phyloP scores from a whole-genome alignment of 768 basidiomycete species.

The Mycena capillaripes region DNA sequence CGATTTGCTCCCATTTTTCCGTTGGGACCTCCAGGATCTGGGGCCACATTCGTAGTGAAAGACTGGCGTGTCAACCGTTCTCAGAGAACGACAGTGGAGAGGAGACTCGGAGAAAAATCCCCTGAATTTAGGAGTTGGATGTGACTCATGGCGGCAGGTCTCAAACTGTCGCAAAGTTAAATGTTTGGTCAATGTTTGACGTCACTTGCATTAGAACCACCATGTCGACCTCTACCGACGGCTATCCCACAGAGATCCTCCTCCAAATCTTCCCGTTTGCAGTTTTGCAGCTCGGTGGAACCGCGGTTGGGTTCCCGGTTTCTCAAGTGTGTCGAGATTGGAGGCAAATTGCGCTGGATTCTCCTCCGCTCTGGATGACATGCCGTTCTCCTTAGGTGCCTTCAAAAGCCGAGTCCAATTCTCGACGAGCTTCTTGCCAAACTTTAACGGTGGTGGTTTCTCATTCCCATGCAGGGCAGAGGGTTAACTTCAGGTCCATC shows the following conservation, averaged over 20 bases:
- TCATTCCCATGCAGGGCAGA: not conserved
- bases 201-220: too few species aligned
- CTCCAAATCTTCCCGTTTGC: conserved; percentile 12
- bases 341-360: conserved; percentile 11
- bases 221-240: not conserved
- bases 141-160: too few species aligned
- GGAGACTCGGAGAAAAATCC: too few species aligned
- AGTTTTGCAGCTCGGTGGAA: conserved; percentile 10
- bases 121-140: too few species aligned
- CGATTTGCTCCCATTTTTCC: not conserved
- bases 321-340: conserved; percentile 13
- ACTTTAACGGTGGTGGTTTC: conserved; percentile 9
- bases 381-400: conserved; percentile 4
- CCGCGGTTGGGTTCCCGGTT: conserved; percentile 14
- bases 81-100: too few species aligned
- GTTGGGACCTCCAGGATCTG: not conserved
- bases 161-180: too few species aligned
- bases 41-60: too few species aligned
- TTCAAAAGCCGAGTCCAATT: not conserved
- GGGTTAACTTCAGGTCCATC: not conserved
- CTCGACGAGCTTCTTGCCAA: not conserved
- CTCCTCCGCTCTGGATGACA: conserved; percentile 12
- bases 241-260: conserved; percentile 15
- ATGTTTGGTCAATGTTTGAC: too few species aligned
- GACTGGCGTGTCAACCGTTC: too few species aligned